Evolutionary conservation across 1,284 basidiomycete species (phyloP).

Genomic region (Naganishia albida): DNA sequence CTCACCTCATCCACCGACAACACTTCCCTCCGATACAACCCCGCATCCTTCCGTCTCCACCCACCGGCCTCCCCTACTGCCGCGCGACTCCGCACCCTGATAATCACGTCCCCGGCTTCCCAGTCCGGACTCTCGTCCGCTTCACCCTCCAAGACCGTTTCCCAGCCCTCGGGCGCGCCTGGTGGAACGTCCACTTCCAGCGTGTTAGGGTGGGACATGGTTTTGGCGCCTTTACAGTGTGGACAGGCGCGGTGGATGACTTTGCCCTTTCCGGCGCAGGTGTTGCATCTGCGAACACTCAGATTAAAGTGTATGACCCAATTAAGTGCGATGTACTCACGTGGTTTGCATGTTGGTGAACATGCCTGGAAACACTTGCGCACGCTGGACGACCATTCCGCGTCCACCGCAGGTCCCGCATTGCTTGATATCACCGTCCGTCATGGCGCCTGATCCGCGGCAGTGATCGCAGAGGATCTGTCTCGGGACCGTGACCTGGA

Average conservation of each 20-base stretch:
- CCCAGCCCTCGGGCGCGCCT: slow-evolving; percentile 87
- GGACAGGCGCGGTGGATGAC: slow-evolving; percentile 73
- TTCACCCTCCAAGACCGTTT: slow-evolving; percentile 88
- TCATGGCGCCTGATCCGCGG: slow-evolving; percentile 85
- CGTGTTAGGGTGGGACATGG: slow-evolving; percentile 63
- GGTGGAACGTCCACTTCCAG: slow-evolving; percentile 77
- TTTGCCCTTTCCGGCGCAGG: slow-evolving; percentile 76
- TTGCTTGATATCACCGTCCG: slow-evolving; percentile 76
- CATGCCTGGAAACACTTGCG: slow-evolving; percentile 95
- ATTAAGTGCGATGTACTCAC: slow-evolving; percentile 40
- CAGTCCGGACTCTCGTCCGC: slow-evolving; percentile 90
- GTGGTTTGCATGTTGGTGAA: slow-evolving; percentile 60
- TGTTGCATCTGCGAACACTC: slow-evolving; percentile 65
- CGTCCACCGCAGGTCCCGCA: slow-evolving; percentile 79
- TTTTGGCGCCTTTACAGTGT: slow-evolving; percentile 77
- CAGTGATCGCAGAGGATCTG: slow-evolving; percentile 89
- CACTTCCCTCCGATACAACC: slow-evolving; percentile 84
- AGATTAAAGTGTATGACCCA: neutral
- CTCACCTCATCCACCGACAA: slow-evolving; percentile 83
- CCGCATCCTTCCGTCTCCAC: slow-evolving; percentile 82
- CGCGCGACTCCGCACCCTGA: slow-evolving; percentile 72
- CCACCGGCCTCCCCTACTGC: slow-evolving; percentile 64
- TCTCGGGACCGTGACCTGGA: slow-evolving; percentile 85
- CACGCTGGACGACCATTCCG: slow-evolving; percentile 78
- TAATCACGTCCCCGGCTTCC: slow-evolving; percentile 85